These are phyloP conservation scores for Haplosporangium gracile DNA, from an alignment of 192 early-diverging fungal species.

Conservation along the genomic window DNA sequence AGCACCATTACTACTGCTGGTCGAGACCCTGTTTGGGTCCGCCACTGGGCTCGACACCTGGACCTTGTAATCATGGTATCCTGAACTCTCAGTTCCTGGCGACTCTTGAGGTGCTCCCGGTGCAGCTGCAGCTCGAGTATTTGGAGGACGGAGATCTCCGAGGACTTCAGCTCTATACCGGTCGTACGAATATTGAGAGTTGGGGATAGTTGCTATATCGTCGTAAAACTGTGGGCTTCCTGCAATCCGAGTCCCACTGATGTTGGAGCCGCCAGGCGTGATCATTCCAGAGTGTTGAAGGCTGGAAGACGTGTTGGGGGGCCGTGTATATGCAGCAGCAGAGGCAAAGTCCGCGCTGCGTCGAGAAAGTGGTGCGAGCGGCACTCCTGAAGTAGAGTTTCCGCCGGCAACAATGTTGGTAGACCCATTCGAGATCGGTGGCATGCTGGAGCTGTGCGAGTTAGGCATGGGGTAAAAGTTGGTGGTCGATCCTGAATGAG, in stretches of 20 bases:
- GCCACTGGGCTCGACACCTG: background rate
- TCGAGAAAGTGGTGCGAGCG: background rate
- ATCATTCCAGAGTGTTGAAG: slow-evolving; percentile 31
- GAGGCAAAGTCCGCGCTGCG: background rate
- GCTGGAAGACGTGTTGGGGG: background rate
- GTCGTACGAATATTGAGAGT: slow-evolving; percentile 47
- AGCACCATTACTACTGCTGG: background rate
- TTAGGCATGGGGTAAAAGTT: slow-evolving; percentile 29
- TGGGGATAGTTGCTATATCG: slow-evolving; percentile 13
- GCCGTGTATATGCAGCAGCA: background rate
- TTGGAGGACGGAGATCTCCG: slow-evolving; percentile 19
- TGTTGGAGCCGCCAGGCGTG: slow-evolving; percentile 25
- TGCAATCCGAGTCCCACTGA: background rate
- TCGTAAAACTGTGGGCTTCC: slow-evolving; percentile 28
- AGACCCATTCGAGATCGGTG: background rate
- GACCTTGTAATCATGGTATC: slow-evolving; percentile 45
- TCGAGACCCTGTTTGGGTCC: background rate
- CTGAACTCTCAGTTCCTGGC: background rate
- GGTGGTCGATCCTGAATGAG: slow-evolving; percentile 40
- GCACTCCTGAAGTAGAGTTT: background rate
- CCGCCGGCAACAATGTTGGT: background rate
- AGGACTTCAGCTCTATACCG: slow-evolving; percentile 36
- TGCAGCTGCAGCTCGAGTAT: background rate
- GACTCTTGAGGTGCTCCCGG: slow-evolving; percentile 3
- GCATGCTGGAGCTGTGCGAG: slow-evolving; percentile 19